phyloP scores from a whole-genome alignment of 2,329 filamentous ascomycete species.

The Trichoderma endophyticum region DNA sequence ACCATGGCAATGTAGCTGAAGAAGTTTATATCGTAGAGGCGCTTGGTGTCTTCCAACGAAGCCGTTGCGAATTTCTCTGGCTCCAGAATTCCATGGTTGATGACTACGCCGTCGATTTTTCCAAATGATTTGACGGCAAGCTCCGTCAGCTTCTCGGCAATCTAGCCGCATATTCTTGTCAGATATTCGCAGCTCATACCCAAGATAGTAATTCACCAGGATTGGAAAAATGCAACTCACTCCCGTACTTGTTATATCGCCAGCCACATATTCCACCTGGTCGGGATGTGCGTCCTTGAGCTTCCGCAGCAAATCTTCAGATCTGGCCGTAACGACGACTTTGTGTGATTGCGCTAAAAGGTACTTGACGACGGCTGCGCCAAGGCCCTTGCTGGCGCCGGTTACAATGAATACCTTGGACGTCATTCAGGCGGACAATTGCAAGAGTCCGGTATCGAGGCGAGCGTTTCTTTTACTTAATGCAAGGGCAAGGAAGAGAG shows the following conservation, averaged over 20 bases:
- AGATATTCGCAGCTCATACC: neutral
- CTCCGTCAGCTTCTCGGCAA: slow-evolving; percentile 61
- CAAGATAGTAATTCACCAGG: neutral
- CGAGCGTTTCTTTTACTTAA: neutral
- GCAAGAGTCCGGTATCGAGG: neutral
- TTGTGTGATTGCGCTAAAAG: slow-evolving; percentile 55
- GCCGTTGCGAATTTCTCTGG: slow-evolving; percentile 69
- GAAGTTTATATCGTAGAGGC: slow-evolving; percentile 78
- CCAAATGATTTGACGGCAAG: slow-evolving; percentile 66
- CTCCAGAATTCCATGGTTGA: slow-evolving; percentile 84
- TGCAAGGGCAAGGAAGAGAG: neutral
- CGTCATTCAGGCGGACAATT: slow-evolving; percentile 35
- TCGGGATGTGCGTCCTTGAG: slow-evolving; percentile 51
- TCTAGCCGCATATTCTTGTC: slow-evolving; percentile 32
- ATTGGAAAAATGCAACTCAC: slow-evolving; percentile 32
- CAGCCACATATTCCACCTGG: slow-evolving; percentile 55
- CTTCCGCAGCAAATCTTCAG: slow-evolving; percentile 45
- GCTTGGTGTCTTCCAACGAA: slow-evolving; percentile 70
- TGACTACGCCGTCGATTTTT: slow-evolving; percentile 72
- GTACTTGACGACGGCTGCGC: slow-evolving; percentile 52
- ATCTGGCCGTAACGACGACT: slow-evolving; percentile 57
- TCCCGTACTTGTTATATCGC: slow-evolving; percentile 52
- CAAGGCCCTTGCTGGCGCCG: slow-evolving; percentile 62
- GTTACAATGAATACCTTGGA: slow-evolving; percentile 68
- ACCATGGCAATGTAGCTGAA: slow-evolving; percentile 80